Evolutionary conservation across 805 yeast species (phyloP).

Genomic region (Saturnispora ahearnii): DNA sequence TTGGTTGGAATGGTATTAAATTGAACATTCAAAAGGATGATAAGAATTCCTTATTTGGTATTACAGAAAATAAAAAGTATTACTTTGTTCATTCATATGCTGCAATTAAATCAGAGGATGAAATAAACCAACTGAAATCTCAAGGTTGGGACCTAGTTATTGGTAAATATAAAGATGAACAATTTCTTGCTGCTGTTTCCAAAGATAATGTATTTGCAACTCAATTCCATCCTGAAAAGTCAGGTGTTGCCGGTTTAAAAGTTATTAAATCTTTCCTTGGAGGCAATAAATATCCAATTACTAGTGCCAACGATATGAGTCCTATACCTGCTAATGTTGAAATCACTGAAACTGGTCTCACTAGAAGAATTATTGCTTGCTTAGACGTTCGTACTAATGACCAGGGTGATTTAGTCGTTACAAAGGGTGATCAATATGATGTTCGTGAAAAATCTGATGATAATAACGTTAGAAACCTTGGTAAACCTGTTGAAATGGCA

Average conservation of each 20-base stretch:
- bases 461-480: constrained; percentile 77
- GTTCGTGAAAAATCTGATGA: constrained; percentile 65
- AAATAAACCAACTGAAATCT: constrained; percentile 25
- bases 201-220: constrained; percentile 84
- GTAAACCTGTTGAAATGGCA: constrained; percentile 94
- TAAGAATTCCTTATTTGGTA: constrained; percentile 41
- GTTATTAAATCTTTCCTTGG: constrained; percentile 66
- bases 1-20: constrained; percentile 73
- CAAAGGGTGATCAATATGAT: constrained; percentile 98
- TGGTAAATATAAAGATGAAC: constrained; percentile 68
- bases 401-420: constrained; percentile 89
- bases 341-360: constrained; percentile 45
- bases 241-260: constrained; percentile 82
- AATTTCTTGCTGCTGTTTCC: constrained; percentile 72
- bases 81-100: constrained; percentile 96
- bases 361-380: constrained; percentile 92
- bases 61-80: constrained; percentile 62
- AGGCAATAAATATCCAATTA: constrained; percentile 26
- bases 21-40: constrained; percentile 13
- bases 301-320: neutral
- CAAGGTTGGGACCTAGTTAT: constrained; percentile 62
- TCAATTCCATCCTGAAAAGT: constrained; percentile 98
- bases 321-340: constrained; percentile 14
- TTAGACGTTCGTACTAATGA: constrained; percentile 95
- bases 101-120: constrained; percentile 37